Base-by-base conservation (phyloP, 176 grass and related monocot genomes). In the Carex cristatella region DNA sequence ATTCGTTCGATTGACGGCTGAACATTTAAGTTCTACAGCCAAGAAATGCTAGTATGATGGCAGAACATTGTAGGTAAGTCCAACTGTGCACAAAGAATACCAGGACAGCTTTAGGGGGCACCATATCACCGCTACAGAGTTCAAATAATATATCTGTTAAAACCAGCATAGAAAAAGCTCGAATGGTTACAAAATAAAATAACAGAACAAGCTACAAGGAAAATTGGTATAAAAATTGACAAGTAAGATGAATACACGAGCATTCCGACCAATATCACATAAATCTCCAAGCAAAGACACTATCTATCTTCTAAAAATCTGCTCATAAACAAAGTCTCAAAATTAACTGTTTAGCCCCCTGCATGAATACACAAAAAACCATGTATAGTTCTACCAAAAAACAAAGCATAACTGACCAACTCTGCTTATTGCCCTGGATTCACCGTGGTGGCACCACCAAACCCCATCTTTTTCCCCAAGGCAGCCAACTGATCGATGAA, bases 401-500 rank as follows among this genome's bases (percentile, higher is more conserved):
- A 55, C 10, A 81, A 64, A 81, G 11, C 31, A 63, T 13, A 44
- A 62, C 54, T 42, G 37, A 62, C 38, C 80, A 44, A 40, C 9
- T 73, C 63, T 82, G 80, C 65, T 92, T 90, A 94, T 38, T 94
- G 89, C 15, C 84, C 48, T 80, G 70, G 54, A 85, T 86, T 88
- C 83, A 81, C 87, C 23, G 19, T 54, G 71, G 82, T 66, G 61
- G 61, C 85, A 86, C 85, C 85, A 70, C 92, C 95, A 72, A 97
- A 85, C 48, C 90, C 92, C 55, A 91, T 91, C 73, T 97, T 97
- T 86, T 91, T 91, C 46, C 95, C 95, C 89, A 98, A 82, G 85
- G 89, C 92, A 5, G 86, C 81, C 54, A 98, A 91, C 69, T 98
- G 95, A 72, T 94, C 87, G 86, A 98, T 82, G 85, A 98, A 98